Conservation (phyloP, 2,329 filamentous ascomycete genomes). For the Akanthomyces uredinophilus region DNA sequence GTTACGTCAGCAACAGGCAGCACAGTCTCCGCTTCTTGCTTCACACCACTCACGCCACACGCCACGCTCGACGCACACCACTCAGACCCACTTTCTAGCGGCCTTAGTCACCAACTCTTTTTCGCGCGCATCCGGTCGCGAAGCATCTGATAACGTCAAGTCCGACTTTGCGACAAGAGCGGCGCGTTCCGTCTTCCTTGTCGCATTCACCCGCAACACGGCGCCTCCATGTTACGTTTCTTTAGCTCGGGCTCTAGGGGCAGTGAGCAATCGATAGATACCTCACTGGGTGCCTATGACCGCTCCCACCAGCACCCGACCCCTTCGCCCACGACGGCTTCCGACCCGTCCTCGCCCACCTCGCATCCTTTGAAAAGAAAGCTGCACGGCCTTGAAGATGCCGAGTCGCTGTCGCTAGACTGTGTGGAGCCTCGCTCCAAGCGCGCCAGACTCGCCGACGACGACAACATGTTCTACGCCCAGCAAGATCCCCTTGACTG, state of each 20-base stretch:
- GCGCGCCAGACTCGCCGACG: constrained; percentile 31
- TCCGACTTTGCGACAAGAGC: constrained; percentile 11
- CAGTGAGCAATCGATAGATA: constrained; percentile 46
- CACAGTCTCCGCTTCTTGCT: constrained; percentile 17
- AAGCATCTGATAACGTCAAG: constrained; percentile 6
- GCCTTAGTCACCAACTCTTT: constrained; percentile 8
- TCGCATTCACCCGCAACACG: constrained; percentile 19
- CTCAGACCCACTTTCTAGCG: not conserved
- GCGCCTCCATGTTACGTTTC: constrained; percentile 57
- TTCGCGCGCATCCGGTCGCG: not conserved
- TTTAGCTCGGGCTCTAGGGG: constrained; percentile 55
- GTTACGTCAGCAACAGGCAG: constrained; percentile 31
- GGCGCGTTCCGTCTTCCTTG: constrained; percentile 15
- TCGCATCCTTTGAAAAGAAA: constrained; percentile 36
- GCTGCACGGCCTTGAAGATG: constrained; percentile 30
- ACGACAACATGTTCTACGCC: constrained; percentile 6
- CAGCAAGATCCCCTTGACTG: constrained; percentile 35
- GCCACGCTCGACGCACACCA: constrained; percentile 7
- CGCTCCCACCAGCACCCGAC: constrained; percentile 27
- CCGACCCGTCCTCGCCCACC: constrained; percentile 15
- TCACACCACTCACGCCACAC: constrained; percentile 15
- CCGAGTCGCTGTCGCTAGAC: constrained; percentile 22
- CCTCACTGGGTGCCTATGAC: constrained; percentile 33
- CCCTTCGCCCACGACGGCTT: constrained; percentile 22
- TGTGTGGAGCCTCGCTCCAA: constrained; percentile 31